These are phyloP conservation scores for Neodidymelliopsis sp. DNA, from an alignment of 2,329 filamentous ascomycete genomes.

Conservation along the genomic window DNA sequence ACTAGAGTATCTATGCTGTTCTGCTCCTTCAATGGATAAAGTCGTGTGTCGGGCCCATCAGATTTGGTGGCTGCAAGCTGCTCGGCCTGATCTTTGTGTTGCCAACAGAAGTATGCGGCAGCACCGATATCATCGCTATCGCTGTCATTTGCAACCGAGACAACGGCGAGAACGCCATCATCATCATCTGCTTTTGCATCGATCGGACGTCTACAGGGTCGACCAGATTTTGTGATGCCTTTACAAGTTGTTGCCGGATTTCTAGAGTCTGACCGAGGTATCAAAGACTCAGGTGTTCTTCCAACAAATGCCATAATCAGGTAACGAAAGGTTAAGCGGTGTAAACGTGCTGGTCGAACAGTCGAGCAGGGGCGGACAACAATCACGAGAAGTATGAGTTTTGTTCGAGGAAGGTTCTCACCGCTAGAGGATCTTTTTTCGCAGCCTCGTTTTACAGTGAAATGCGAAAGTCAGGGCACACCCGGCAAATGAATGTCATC, in stretches of 20 bases:
- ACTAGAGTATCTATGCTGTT: constrained; percentile 88
- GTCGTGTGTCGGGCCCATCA: constrained; percentile 47
- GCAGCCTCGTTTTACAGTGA: constrained; percentile 1
- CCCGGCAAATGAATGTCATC: constrained; percentile 2
- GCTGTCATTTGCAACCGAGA: constrained; percentile 45
- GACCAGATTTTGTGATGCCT: constrained; percentile 83
- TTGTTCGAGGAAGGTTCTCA: not conserved
- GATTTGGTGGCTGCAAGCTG: constrained; percentile 36
- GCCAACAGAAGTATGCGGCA: constrained; percentile 82
- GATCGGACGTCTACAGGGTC: constrained; percentile 79
- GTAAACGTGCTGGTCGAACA: not conserved
- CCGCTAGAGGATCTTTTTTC: not conserved
- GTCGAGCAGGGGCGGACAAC: not conserved
- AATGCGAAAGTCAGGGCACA: not conserved
- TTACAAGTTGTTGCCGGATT: constrained; percentile 85
- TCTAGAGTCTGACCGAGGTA: constrained; percentile 83
- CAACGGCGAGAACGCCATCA: constrained; percentile 51
- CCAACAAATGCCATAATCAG: constrained; percentile 42
- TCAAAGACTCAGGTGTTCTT: constrained; percentile 77
- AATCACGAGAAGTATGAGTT: not conserved
- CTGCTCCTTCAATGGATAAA: constrained; percentile 68
- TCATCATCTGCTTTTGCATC: constrained; percentile 54
- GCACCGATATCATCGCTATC: constrained; percentile 66
- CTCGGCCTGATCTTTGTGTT: constrained; percentile 87
- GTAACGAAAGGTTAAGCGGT: not conserved